These are phyloP conservation scores for Hymenoscyphus linearis DNA, from an alignment of 2,329 filamentous ascomycete genomes.

Conservation along the genomic window DNA sequence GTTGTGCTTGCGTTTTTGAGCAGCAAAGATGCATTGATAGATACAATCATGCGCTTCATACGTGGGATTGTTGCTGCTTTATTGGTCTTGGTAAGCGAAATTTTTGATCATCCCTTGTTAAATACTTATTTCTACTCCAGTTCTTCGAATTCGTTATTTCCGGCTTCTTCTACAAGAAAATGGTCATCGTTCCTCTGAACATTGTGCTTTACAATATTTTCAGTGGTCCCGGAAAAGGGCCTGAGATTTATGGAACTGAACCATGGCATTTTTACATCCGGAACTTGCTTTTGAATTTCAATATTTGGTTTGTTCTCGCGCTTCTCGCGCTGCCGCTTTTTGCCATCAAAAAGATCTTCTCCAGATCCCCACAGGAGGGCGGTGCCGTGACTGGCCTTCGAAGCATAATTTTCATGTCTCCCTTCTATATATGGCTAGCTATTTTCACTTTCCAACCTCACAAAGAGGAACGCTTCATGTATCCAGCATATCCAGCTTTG, in stretches of 20 bases:
- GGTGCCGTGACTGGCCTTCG: slow-evolving; percentile 65
- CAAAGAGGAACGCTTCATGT: slow-evolving; percentile 99
- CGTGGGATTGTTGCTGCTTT: slow-evolving; percentile 53
- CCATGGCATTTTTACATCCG: slow-evolving; percentile 96
- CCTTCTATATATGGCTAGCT: slow-evolving; percentile 90
- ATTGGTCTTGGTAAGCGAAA: slow-evolving; percentile 27
- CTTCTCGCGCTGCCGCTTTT: slow-evolving; percentile 70
- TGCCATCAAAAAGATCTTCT: slow-evolving; percentile 62
- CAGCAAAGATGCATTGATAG: slow-evolving; percentile 53
- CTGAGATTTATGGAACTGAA: slow-evolving; percentile 91
- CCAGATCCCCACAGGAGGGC: slow-evolving; percentile 48
- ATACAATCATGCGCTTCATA: slow-evolving; percentile 54
- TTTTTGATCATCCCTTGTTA: neutral
- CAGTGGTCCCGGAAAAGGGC: slow-evolving; percentile 68
- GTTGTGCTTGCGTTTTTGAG: slow-evolving; percentile 50
- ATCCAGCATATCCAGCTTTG: slow-evolving; percentile 86
- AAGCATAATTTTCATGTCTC: slow-evolving; percentile 70
- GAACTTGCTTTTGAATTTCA: slow-evolving; percentile 91
- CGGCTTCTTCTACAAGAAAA: slow-evolving; percentile 76
- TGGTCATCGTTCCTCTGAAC: slow-evolving; percentile 77
- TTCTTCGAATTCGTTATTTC: slow-evolving; percentile 66
- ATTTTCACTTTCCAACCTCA: slow-evolving; percentile 93
- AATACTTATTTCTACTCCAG: slow-evolving; percentile 39
- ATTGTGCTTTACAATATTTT: slow-evolving; percentile 97
- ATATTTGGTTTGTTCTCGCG: slow-evolving; percentile 84